These are phyloP conservation scores for Stentor roeselii DNA, from an alignment of 73 alveolate genomes.

Conservation along the genomic window DNA sequence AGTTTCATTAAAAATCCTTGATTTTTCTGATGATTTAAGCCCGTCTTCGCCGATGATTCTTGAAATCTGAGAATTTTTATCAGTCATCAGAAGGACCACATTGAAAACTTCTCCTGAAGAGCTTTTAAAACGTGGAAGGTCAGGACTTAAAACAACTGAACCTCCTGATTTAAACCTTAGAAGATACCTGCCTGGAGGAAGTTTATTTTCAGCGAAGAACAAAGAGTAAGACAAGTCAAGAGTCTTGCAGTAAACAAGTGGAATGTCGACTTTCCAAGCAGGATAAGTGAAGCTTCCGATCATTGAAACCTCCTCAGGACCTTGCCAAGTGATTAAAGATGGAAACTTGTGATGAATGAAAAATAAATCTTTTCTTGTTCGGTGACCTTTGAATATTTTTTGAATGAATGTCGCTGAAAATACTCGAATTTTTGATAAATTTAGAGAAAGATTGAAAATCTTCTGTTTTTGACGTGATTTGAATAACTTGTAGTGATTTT, in stretches of 20 bases:
- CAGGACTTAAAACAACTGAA: neutral
- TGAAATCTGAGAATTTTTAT: neutral
- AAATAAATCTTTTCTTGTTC: neutral
- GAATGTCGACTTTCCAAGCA: neutral
- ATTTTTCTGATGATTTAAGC: neutral
- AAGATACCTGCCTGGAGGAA: neutral
- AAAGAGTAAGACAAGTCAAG: neutral
- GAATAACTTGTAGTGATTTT: neutral
- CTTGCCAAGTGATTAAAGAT: neutral
- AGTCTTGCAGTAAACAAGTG: neutral
- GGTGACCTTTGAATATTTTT: neutral
- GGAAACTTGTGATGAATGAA: neutral
- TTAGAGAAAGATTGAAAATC: neutral
- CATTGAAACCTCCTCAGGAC: neutral
- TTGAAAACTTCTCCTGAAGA: neutral
- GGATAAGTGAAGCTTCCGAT: conserved; percentile 17
- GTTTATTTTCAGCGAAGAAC: neutral
- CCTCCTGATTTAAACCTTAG: neutral
- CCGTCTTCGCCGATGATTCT: neutral
- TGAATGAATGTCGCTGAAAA: neutral
- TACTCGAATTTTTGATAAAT: neutral
- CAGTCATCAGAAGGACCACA: neutral
- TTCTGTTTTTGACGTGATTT: too few species aligned
- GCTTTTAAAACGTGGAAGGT: neutral
- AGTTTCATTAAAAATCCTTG: too few species aligned